Evolutionary conservation across 257 asterid species (phyloP).

Genomic region (Jacaranda copaia): DNA sequence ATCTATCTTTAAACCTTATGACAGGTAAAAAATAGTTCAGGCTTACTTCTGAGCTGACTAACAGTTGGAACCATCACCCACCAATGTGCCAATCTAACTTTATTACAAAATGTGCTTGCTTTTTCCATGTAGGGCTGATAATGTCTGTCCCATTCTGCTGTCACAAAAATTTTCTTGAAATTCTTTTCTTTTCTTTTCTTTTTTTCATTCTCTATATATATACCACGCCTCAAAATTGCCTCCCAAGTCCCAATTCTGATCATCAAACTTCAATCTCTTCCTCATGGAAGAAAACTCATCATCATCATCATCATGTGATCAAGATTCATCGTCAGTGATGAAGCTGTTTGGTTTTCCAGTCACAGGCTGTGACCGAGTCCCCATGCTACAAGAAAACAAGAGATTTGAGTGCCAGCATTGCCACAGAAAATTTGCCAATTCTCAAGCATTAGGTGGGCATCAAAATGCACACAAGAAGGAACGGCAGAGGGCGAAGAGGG

Average conservation of each 20-base stretch:
- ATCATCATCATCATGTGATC: slow-evolving; percentile 37
- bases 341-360: slow-evolving; percentile 70
- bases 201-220: slow-evolving; percentile 27
- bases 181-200: background rate
- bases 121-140: slow-evolving; percentile 47
- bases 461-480: slow-evolving; percentile 93
- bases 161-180: background rate
- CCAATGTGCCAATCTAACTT: slow-evolving; percentile 4
- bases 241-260: slow-evolving; percentile 25
- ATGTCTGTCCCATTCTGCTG: slow-evolving; percentile 46
- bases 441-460: slow-evolving; percentile 87
- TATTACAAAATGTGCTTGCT: slow-evolving; percentile 31
- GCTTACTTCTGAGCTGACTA: slow-evolving; percentile 20
- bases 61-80: too few species aligned
- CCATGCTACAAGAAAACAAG: slow-evolving; percentile 39
- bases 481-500: slow-evolving; percentile 64
- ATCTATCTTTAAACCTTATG: slow-evolving; percentile 12
- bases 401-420: slow-evolving; percentile 77
- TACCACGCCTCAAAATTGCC: slow-evolving; percentile 24
- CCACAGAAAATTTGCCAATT: slow-evolving; percentile 60
- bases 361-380: slow-evolving; percentile 21
- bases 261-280: background rate
- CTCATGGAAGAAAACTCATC: slow-evolving; percentile 59
- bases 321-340: slow-evolving; percentile 41
- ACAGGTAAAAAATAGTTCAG: slow-evolving; percentile 28